phyloP scores from a whole-genome alignment of 345 rosid species.

The Microthlaspi erraticum region DNA sequence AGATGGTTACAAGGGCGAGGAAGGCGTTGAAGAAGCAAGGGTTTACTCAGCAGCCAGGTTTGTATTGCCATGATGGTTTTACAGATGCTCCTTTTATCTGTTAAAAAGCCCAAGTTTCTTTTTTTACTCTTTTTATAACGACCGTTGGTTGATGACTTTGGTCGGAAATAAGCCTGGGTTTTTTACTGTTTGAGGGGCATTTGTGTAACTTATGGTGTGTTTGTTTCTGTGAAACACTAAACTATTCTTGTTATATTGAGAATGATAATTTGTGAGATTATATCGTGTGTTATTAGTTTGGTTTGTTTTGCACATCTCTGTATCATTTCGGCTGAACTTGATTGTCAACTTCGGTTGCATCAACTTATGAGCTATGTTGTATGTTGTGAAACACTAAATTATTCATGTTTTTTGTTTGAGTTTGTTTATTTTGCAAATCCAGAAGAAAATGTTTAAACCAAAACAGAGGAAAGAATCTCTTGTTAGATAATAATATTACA shows the following conservation, averaged over 20 bases:
- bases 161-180: constrained; percentile 35
- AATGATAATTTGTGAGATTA: neutral
- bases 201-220: constrained; percentile 27
- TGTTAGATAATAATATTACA: constrained; percentile 43
- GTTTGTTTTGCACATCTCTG: neutral
- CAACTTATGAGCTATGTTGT: no score
- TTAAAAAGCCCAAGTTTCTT: constrained; percentile 33
- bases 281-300: neutral
- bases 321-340: no score
- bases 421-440: neutral
- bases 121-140: neutral
- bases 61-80: constrained; percentile 79
- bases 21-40: constrained; percentile 70
- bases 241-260: constrained; percentile 6
- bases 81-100: constrained; percentile 63
- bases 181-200: constrained; percentile 31
- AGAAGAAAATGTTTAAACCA: neutral
- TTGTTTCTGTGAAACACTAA: constrained; percentile 29
- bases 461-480: constrained; percentile 20
- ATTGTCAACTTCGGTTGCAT: no score
- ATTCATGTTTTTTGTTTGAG: neutral
- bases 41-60: constrained; percentile 93
- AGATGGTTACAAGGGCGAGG: constrained; percentile 75
- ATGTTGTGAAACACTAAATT: neutral
- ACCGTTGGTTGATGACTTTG: constrained; percentile 25